Base-by-base conservation (phyloP, 2,329 filamentous ascomycete species). In the Fusarium albidum region DNA sequence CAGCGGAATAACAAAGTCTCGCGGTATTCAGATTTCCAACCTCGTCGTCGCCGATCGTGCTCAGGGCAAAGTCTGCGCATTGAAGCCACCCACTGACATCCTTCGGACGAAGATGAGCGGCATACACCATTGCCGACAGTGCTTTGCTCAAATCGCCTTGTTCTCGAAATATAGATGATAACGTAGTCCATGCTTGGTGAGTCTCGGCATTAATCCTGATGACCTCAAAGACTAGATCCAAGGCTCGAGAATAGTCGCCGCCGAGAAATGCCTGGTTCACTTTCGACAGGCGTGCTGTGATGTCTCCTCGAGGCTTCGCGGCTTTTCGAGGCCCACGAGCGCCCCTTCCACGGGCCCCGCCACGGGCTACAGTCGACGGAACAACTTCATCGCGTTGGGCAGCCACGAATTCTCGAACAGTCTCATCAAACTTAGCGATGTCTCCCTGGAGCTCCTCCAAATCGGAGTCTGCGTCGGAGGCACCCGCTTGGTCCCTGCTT, bases 181-280 rank as follows among this genome's bases (percentile, higher is more conserved):
- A 70, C 11, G 87, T 76, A 12, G 79, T 82, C 86, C 86, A 89
- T 18, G 87, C 86, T 60, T 84, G 80, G 56, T 86, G 80, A 2
- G 84, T 88, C 68, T 88, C 85, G 15, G 84, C 84, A 57, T 89
- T 89, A 67, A 89, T 86, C 43, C 85, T 80, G 64, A 89, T 87
- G 51, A 88, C 82, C 63, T 89, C 85, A 33, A 81, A 79, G 9
- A 85, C 81, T 17, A 83, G 75, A 13, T 81, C 79, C 29, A 85
- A 75, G 6, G 89, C 87, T 33, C 79, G 76, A 6, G 83, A 79
- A 57, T 87, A 86, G 15, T 87, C 79, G 21, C 81, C 78, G 9
- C 81, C 77, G 52, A 91, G 78, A 66, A 87, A 92, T 5, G 86
- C 84, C 54, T 87, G 80, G 52, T 86, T 90, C 4, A 90, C 90